These are phyloP conservation scores for Botryotinia globosa DNA, from an alignment of 2,329 filamentous ascomycete genomes.

Conservation along the genomic window DNA sequence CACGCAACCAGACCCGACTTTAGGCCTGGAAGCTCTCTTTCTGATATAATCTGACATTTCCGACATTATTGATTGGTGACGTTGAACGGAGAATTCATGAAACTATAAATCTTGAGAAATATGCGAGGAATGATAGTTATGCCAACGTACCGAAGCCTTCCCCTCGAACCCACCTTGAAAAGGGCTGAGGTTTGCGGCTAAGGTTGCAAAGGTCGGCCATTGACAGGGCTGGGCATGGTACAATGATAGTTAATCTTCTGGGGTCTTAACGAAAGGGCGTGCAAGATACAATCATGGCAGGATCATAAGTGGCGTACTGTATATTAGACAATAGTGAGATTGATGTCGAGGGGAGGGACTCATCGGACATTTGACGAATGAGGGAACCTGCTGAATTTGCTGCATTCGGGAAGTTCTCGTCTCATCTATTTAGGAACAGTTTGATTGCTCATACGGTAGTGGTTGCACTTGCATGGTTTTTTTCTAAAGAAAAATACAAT, in stretches of 20 bases:
- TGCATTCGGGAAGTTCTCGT: background rate
- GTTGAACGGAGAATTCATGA: background rate
- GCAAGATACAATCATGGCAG: background rate
- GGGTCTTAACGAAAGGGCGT: background rate
- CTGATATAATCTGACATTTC: conserved; percentile 15
- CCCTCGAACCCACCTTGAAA: background rate
- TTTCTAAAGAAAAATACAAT: background rate
- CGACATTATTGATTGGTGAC: background rate
- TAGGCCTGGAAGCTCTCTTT: conserved; percentile 20
- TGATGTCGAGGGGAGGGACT: background rate
- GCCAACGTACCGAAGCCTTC: background rate
- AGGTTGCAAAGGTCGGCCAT: background rate
- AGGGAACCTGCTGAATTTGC: background rate
- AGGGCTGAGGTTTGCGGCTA: background rate
- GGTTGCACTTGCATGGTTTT: background rate
- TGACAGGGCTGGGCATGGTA: background rate
- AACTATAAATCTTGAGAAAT: background rate
- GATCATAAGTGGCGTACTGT: background rate
- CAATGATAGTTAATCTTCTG: background rate
- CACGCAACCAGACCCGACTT: conserved; percentile 18
- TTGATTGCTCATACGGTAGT: background rate
- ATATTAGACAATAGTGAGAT: background rate
- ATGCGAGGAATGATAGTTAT: background rate
- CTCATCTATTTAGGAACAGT: background rate
- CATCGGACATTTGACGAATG: background rate